Base-by-base conservation (phyloP, 106 monocot genomes). In the Dendrobium nobile region DNA sequence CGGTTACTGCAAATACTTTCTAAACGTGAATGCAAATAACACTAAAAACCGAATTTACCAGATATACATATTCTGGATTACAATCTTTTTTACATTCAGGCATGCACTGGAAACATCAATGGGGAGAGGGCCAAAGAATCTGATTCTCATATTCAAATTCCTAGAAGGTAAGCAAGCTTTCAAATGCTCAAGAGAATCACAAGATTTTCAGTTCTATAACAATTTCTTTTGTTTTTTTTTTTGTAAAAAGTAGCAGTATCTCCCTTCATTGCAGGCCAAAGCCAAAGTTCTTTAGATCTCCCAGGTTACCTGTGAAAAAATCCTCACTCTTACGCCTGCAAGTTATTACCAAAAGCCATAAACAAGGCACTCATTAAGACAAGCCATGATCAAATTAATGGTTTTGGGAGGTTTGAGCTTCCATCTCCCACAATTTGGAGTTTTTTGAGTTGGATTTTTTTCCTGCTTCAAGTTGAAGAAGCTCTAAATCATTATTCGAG, bases 201-300 rank as follows among this genome's bases (percentile, higher is more conserved):
- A 15, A 37, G 9, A 37, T 70, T 33, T 37, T 51, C 3, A 13
- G 51, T 15, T 13, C 15, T 51, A 3, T 51, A 13, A 51, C 51
- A 2, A 9, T 70, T 70, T 70, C 33, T 70, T 70, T 61, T 61
- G 4, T 61, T 54, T 16, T 6, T 28, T 31, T 31, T 31, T 31
- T 31, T 31, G 31, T 31, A 31, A 31, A 31, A 31, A 70, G 4
- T 42, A 74, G 6, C 74, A 74, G 19, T 74, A 74, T 74, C 44
- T 0, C 3, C 16, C 37, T 74, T 42, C 5, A 43, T 44, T 20
- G 42, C 74, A 74, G 74, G 19, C 43, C 74, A 20, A 74, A 74
- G 19, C 43, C 74, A 20, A 74, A 74, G 43, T 74, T 74, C 44
- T 9, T n/a, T n/a, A 74, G 42, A 74, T 74, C 74, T 44, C 74